These are phyloP conservation scores for Delonix regia DNA, from an alignment of 306 rosid species.

Conservation along the genomic window DNA sequence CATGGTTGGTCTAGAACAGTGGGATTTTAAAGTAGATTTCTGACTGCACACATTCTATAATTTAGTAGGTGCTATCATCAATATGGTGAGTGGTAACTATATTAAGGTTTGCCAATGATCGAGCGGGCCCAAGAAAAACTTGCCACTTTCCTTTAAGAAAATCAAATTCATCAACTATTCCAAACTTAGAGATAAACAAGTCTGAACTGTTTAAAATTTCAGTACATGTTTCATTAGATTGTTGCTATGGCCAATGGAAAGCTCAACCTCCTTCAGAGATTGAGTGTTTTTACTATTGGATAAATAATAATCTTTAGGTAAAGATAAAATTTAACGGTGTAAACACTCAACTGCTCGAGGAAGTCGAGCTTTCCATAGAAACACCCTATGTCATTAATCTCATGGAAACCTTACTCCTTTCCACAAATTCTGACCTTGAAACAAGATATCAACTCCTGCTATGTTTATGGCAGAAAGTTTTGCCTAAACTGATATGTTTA, in stretches of 20 bases:
- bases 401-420: neutral
- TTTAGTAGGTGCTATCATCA: constrained; percentile 78
- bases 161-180: constrained; percentile 27
- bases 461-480: too few species aligned
- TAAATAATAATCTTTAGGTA: too few species aligned
- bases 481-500: too few species aligned
- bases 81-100: constrained; percentile 74
- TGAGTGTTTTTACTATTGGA: too few species aligned
- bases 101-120: constrained; percentile 71
- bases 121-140: constrained; percentile 89
- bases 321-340: too few species aligned
- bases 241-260: too few species aligned
- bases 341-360: neutral
- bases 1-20: constrained; percentile 68
- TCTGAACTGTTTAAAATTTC: neutral
- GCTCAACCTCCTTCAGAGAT: too few species aligned
- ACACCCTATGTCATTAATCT: neutral
- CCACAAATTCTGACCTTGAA: constrained; percentile 5
- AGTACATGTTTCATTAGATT: neutral
- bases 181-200: constrained; percentile 1
- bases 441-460: neutral
- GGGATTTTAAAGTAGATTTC: constrained; percentile 74
- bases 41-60: constrained; percentile 73
- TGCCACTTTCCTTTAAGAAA: constrained; percentile 83
- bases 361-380: neutral